Evolutionary conservation across 768 basidiomycete genomes (phyloP), one percentile per base, ranked within the genome.

Genomic region (Russula sp.): DNA sequence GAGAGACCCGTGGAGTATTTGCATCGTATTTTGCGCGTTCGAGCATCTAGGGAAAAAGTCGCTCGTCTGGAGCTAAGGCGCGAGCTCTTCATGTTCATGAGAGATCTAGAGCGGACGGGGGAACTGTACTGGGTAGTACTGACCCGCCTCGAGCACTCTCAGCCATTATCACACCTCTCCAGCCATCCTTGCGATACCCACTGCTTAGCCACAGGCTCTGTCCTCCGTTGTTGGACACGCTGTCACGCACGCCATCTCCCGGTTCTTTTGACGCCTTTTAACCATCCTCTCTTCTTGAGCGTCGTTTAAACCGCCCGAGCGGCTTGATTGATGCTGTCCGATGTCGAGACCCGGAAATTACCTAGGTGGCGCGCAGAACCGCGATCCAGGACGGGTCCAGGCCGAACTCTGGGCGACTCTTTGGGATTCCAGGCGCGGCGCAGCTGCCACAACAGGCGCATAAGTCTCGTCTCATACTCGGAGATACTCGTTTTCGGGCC

Each of bases 371-470:
- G 18, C 42, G 42, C 18, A 40, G 11, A n/a, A 44, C 4, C 6
- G 14, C 16, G 57, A 11, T 22, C 62, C 50, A 47, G 56, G 16
- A 42, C 49, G 48, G 57, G 18, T 27, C 62, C 51, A 48, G 57
- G 16, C 57, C 49, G 55, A 44, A 55, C 22, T 60, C 11, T 6
- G 39, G 42, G 56, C 32, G 6, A 11, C 3, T 11, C 14, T 35
- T 32, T 27, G 44, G 9, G 10, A 10, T n/a, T 35, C 49, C 32
- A 47, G 55, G 16, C 34, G 42, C 40, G 6, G 18, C 56, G 31
- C 42, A 10, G 59, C 44, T 44, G 59, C 34, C 59, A 37, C 20
- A 35, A 27, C 22, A 27, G 9, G 10, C 9, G 42, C 31, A 20
- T 42, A 18, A 20, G 31, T 32, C 40, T 42, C 31, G 40, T 27